Evolutionary conservation across 495 filamentous ascomycete species (phyloP).

Genomic region (Lasiosphaeria ovina): DNA sequence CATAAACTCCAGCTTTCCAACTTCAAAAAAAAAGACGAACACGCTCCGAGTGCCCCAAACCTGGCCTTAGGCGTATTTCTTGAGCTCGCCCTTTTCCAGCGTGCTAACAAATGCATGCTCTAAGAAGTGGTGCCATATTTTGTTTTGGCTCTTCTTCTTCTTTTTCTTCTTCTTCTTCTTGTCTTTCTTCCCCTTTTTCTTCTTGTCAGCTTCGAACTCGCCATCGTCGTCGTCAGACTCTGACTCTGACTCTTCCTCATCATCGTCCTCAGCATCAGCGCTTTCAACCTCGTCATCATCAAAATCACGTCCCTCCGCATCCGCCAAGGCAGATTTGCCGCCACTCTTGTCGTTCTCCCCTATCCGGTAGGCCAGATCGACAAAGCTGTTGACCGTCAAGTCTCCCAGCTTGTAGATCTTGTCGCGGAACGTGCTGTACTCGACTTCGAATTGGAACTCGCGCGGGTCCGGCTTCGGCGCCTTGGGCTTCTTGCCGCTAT

Average conservation of each 20-base stretch:
- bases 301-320: constrained; percentile 17
- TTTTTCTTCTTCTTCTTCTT: constrained; percentile 34
- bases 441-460: constrained; percentile 72
- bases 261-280: constrained; percentile 11
- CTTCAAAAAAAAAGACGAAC: constrained; percentile 3
- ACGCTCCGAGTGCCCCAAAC: background rate
- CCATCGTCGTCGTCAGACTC: constrained; percentile 40
- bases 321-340: constrained; percentile 13
- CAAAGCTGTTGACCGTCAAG: constrained; percentile 78
- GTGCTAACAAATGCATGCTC: constrained; percentile 76
- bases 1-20: background rate
- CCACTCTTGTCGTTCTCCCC: constrained; percentile 46
- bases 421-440: constrained; percentile 81
- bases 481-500: constrained; percentile 53
- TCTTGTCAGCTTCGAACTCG: constrained; percentile 28
- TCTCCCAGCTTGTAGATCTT: constrained; percentile 72
- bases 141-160: constrained; percentile 48
- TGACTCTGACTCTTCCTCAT: constrained; percentile 25
- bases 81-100: constrained; percentile 58
- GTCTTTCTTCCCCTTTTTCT: constrained; percentile 41
- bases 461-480: constrained; percentile 52
- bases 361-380: constrained; percentile 76
- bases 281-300: constrained; percentile 22
- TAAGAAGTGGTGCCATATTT: constrained; percentile 74
- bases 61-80: constrained; percentile 23